Evolutionary conservation across 2,329 filamentous ascomycete species (phyloP), one percentile per base, ranked within the genome.

Genomic region (Paecilomyces dactylethromorphus): DNA sequence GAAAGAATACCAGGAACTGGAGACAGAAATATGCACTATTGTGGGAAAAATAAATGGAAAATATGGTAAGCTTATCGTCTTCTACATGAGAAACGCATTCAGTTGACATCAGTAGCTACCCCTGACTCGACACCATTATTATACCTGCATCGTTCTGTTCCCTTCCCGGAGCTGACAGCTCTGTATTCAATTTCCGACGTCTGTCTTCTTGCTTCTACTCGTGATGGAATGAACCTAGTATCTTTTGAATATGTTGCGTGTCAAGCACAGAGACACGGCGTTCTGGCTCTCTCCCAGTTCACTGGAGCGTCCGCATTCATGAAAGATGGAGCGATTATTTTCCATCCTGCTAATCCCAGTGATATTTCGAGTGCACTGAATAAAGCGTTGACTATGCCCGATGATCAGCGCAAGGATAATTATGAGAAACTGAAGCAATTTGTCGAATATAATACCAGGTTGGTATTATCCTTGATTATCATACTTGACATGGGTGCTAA

Each of bases 171-270:
- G 76, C 84, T 97, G 35, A 91, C 92, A n/a, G 91, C 92, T 0
- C 82, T 97, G 5, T 97, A 97, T 71, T 89, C 90, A 21, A 85
- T 93, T 18, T 91, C 90, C 2, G 92, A 96, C 70, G 89, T 90
- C 54, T 96, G 92, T 70, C 82, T 97, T 4, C 91, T 95, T 49
- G 93, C 89, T 3, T 96, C 90, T 0, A 96, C 89, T 4, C 87
- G 93, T 51, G 93, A 97, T 69, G 93, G 93, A 68, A 97, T 97
- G 92, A 97, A 97, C 74, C 83, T 97, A 13, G 93, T 97, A 21
- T 93, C 91, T 0, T 97, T 96, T 75, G 93, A 97, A 76, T 97
- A 97, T 76, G 94, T 97, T 61, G 92, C 92, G 15, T 92, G 90
- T 22, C 93, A 97, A 72, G 84, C 88, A 65, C 84, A 93, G 68